Evolutionary conservation across 2,329 filamentous ascomycete species (phyloP).

Genomic region (Aspergillus alliaceus): DNA sequence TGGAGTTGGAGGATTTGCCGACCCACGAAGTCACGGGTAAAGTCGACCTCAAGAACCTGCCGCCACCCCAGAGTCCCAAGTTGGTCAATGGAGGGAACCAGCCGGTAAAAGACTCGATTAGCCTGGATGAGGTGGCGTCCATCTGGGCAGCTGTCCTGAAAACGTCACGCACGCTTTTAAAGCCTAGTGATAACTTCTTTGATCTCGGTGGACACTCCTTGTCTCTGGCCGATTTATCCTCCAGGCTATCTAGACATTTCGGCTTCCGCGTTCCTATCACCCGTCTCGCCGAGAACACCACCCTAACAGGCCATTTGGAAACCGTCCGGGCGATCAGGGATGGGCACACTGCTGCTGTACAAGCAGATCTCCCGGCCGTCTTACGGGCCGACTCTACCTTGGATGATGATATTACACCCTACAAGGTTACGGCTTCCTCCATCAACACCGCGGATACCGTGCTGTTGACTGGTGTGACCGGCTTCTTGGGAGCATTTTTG

Average conservation of each 20-base stretch:
- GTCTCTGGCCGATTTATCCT: constrained; percentile 74
- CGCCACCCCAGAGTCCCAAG: constrained; percentile 60
- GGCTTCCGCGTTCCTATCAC: constrained; percentile 72
- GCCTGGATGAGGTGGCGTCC: constrained; percentile 65
- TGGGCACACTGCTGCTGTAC: constrained; percentile 71
- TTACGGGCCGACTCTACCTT: constrained; percentile 66
- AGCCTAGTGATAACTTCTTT: constrained; percentile 74
- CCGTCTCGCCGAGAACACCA: constrained; percentile 69
- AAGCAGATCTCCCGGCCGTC: constrained; percentile 71
- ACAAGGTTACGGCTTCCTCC: constrained; percentile 54
- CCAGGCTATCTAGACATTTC: constrained; percentile 66
- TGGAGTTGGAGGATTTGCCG: constrained; percentile 68
- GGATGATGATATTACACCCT: constrained; percentile 65
- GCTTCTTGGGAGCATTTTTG: constrained; percentile 74
- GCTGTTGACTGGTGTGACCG: constrained; percentile 72
- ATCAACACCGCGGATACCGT: constrained; percentile 68
- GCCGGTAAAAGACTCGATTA: constrained; percentile 62
- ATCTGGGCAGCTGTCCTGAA: constrained; percentile 72
- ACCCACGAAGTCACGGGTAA: constrained; percentile 80
- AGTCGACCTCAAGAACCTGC: constrained; percentile 70
- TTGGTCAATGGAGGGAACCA: constrained; percentile 43
- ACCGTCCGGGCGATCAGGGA: constrained; percentile 70
- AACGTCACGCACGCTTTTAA: constrained; percentile 62
- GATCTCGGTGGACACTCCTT: constrained; percentile 78
- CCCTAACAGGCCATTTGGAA: constrained; percentile 69